Conservation (phyloP, 768 basidiomycete species). For the Jaapia argillacea region DNA sequence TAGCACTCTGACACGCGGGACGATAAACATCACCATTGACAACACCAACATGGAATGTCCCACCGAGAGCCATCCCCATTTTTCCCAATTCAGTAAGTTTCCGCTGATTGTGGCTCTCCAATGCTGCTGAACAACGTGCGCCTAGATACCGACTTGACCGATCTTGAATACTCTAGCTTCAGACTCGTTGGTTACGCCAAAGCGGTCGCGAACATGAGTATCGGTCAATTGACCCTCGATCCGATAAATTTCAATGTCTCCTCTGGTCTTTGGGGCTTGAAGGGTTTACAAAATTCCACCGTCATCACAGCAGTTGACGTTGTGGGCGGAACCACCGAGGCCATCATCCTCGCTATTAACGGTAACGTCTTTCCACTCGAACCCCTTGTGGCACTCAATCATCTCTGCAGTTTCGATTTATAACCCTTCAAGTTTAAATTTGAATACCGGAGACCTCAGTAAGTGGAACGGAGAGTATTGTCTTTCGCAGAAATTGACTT, state of each 20-base stretch:
- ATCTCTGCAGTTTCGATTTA: conserved; percentile 38
- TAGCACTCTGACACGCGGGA: conserved; percentile 46
- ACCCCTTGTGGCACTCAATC: conserved; percentile 1
- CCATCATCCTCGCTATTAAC: conserved; percentile 47
- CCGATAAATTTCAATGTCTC: conserved; percentile 66
- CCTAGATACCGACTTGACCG: conserved; percentile 48
- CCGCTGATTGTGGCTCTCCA: background rate
- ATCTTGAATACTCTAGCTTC: conserved; percentile 36
- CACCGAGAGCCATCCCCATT: conserved; percentile 34
- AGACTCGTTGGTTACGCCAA: conserved; percentile 48
- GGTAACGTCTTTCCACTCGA: conserved; percentile 23
- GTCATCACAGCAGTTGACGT: conserved; percentile 55
- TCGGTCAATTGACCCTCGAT: conserved; percentile 60
- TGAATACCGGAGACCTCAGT: conserved; percentile 57
- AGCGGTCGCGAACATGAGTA: conserved; percentile 48
- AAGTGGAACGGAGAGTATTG: conserved; percentile 13
- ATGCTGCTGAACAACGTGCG: conserved; percentile 1
- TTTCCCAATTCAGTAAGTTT: conserved; percentile 49
- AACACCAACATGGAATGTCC: conserved; percentile 42
- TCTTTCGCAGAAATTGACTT: background rate
- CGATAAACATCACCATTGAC: conserved; percentile 52
- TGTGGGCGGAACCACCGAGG: conserved; percentile 47
- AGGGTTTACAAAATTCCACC: conserved; percentile 47
- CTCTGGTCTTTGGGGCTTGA: conserved; percentile 47
- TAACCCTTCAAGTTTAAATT: conserved; percentile 60